Evolutionary conservation across 1,284 basidiomycete species (phyloP).

Genomic region (Trametes versicolor): DNA sequence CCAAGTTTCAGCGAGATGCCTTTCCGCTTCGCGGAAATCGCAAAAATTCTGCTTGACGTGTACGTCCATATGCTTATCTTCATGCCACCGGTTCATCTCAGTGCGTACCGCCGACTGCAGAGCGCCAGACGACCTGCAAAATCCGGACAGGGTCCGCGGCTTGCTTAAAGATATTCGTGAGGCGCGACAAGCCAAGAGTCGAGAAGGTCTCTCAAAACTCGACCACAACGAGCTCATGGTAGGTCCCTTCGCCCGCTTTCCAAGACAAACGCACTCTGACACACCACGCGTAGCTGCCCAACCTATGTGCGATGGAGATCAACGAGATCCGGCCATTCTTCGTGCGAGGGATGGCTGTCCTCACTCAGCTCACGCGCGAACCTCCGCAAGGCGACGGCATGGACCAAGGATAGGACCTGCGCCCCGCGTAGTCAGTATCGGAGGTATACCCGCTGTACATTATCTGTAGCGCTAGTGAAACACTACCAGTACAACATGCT

Average conservation of each 20-base stretch:
- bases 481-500: slow-evolving; percentile 10
- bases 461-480: slow-evolving; percentile 23
- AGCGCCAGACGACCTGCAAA: slow-evolving; percentile 89
- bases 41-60: slow-evolving; percentile 92
- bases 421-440: neutral
- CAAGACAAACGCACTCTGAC: neutral
- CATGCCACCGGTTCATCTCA: slow-evolving; percentile 5
- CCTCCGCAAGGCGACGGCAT: slow-evolving; percentile 34
- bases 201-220: slow-evolving; percentile 80
- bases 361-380: slow-evolving; percentile 57
- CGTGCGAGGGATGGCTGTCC: slow-evolving; percentile 81
- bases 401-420: slow-evolving; percentile 23
- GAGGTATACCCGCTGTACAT: slow-evolving; percentile 22
- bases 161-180: slow-evolving; percentile 95
- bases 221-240: slow-evolving; percentile 86
- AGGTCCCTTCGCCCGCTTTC: slow-evolving; percentile 15
- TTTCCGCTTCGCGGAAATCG: slow-evolving; percentile 88
- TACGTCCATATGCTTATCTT: slow-evolving; percentile 52
- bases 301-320: slow-evolving; percentile 91
- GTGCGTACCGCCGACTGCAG: slow-evolving; percentile 53
- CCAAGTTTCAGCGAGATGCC: slow-evolving; percentile 82
- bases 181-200: slow-evolving; percentile 92
- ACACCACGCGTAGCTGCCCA: slow-evolving; percentile 75
- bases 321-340: slow-evolving; percentile 94
- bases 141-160: slow-evolving; percentile 83